Evolutionary conservation across 352 stramenopile species (phyloP).

Genomic region (Aphanomyces euteiches): DNA sequence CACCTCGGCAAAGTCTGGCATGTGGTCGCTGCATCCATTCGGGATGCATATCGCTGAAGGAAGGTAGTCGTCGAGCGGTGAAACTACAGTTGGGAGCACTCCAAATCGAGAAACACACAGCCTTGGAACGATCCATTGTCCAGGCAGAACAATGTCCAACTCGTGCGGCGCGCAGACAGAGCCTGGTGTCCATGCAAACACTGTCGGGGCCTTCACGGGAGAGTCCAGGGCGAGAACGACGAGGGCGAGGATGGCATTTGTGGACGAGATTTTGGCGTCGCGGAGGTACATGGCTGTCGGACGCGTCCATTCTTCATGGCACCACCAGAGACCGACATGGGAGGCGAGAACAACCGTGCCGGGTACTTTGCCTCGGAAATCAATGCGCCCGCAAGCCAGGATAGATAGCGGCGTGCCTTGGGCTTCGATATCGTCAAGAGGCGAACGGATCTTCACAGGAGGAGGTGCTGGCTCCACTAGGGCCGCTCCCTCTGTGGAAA

Average conservation of each 20-base stretch:
- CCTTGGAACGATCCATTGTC: neutral
- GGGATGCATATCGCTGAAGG: conserved; percentile 19
- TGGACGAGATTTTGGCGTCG: conserved; percentile 48
- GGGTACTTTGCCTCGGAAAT: conserved; percentile 25
- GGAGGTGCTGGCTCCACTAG: conserved; percentile 4
- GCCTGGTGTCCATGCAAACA: conserved; percentile 64
- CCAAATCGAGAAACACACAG: neutral
- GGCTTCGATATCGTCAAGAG: neutral
- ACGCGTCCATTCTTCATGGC: conserved; percentile 44
- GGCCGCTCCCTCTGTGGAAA: conserved; percentile 25
- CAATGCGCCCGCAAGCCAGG: conserved; percentile 43
- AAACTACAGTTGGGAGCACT: neutral
- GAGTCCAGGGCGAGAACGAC: conserved; percentile 62
- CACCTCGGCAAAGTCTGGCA: conserved; percentile 35
- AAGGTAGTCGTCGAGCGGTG: conserved; percentile 19
- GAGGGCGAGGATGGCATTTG: conserved; percentile 56
- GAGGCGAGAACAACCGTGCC: conserved; percentile 3
- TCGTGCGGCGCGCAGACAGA: conserved; percentile 33
- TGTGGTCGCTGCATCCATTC: conserved; percentile 19
- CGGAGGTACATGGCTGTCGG: conserved; percentile 52
- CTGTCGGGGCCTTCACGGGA: conserved; percentile 48
- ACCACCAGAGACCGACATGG: conserved; percentile 11
- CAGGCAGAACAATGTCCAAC: neutral
- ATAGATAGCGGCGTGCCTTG: conserved; percentile 44
- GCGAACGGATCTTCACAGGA: neutral